These are phyloP conservation scores for Gorgonomyces haynaldii DNA, from an alignment of 192 early-diverging fungal genomes.

Conservation along the genomic window DNA sequence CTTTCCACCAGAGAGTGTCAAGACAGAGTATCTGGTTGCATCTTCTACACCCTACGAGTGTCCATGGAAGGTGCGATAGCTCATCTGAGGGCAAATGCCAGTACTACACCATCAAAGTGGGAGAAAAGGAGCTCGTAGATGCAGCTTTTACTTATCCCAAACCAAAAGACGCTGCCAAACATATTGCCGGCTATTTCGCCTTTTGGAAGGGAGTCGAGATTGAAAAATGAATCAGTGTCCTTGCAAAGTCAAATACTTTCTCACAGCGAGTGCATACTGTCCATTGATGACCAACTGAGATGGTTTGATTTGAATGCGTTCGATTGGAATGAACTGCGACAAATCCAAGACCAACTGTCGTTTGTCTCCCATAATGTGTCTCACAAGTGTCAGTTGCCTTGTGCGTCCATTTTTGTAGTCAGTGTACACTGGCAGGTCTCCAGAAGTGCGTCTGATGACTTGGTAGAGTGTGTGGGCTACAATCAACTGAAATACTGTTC, in stretches of 20 bases:
- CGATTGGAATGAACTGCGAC: not conserved
- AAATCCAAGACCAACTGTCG: not conserved
- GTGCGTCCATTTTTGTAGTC: constrained; percentile 9
- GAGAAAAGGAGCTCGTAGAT: constrained; percentile 27
- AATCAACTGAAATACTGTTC: too few relatives aligned
- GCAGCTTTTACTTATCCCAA: constrained; percentile 32
- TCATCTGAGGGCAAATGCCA: constrained; percentile 17
- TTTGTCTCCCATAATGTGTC: not conserved
- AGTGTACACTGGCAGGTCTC: constrained; percentile 3
- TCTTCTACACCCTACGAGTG: constrained; percentile 20
- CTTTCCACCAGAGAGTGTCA: constrained; percentile 24
- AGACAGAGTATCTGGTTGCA: constrained; percentile 24
- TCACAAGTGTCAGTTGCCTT: not conserved
- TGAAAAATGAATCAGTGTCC: too few relatives aligned
- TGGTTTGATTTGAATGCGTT: not conserved
- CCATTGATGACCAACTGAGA: too few relatives aligned
- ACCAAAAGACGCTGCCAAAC: constrained; percentile 29
- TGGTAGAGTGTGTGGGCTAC: too few relatives aligned
- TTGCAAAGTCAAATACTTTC: too few relatives aligned
- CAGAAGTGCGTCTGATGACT: not conserved
- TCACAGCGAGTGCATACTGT: too few relatives aligned
- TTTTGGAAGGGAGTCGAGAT: constrained; percentile 33
- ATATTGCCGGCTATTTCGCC: constrained; percentile 31
- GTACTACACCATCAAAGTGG: constrained; percentile 28
- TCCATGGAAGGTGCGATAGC: constrained; percentile 37